Conservation (phyloP, 1,139 yeast genomes). For the Zygotorulaspora mrakii region DNA sequence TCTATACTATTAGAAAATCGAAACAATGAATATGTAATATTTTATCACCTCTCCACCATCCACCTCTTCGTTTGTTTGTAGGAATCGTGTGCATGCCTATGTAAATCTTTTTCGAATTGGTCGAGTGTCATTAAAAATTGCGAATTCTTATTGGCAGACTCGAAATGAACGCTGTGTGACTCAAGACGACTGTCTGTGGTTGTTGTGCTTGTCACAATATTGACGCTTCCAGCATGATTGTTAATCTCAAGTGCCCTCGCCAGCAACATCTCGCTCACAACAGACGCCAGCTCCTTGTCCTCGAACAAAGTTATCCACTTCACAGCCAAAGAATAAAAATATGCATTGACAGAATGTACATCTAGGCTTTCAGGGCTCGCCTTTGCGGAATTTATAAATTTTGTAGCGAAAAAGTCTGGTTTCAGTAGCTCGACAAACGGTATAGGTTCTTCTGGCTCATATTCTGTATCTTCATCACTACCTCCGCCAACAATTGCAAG, state of each 20-base stretch:
- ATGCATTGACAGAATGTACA: constrained; percentile 59
- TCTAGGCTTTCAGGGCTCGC: constrained; percentile 69
- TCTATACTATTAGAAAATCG: no score
- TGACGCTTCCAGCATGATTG: constrained; percentile 52
- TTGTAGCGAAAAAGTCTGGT: constrained; percentile 62
- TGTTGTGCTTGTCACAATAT: constrained; percentile 30
- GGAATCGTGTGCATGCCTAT: constrained; percentile 56
- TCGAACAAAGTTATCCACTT: constrained; percentile 71
- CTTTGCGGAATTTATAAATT: constrained; percentile 76
- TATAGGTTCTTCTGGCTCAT: constrained; percentile 39
- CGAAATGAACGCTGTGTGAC: constrained; percentile 4
- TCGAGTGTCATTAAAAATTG: constrained; percentile 62
- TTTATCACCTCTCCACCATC: constrained; percentile 37
- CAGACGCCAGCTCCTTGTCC: constrained; percentile 58
- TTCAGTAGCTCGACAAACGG: constrained; percentile 66
- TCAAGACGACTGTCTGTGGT: constrained; percentile 40
- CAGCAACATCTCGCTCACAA: constrained; percentile 52
- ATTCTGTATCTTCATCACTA: constrained; percentile 35
- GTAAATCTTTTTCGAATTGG: constrained; percentile 65
- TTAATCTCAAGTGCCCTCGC: constrained; percentile 67
- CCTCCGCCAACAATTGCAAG: constrained; percentile 53
- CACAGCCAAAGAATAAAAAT: constrained; percentile 64
- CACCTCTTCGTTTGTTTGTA: constrained; percentile 63
- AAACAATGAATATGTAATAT: constrained; percentile 2
- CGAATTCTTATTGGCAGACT: constrained; percentile 12